Conservation (phyloP, 2,329 filamentous ascomycete species). For the Daldinia eschscholtzii region DNA sequence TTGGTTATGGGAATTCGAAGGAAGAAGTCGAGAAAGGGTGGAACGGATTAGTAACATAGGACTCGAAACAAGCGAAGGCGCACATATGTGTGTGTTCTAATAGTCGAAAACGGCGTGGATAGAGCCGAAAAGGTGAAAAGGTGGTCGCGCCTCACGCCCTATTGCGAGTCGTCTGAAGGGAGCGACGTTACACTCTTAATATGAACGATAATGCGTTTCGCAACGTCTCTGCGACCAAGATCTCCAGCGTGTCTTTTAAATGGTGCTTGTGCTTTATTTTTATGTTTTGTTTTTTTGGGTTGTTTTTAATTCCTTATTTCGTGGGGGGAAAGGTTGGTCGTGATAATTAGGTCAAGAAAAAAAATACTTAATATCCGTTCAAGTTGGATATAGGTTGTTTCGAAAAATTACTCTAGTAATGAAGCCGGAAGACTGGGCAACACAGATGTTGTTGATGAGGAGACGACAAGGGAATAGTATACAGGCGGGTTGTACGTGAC, state of each 20-base stretch:
- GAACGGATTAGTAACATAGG: constrained; percentile 49
- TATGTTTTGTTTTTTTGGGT: not conserved
- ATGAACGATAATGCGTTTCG: constrained; percentile 44
- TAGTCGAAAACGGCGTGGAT: constrained; percentile 29
- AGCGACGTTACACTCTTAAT: constrained; percentile 44
- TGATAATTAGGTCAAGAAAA: constrained; percentile 23
- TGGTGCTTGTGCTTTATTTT: constrained; percentile 1
- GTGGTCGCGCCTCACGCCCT: constrained; percentile 34
- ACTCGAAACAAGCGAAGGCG: constrained; percentile 39
- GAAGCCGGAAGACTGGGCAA: constrained; percentile 31
- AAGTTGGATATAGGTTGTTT: constrained; percentile 21
- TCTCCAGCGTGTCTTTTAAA: constrained; percentile 19
- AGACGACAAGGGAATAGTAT: constrained; percentile 29
- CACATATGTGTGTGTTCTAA: constrained; percentile 38
- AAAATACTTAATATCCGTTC: constrained; percentile 26
- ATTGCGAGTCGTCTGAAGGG: constrained; percentile 28
- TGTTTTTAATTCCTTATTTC: constrained; percentile 26
- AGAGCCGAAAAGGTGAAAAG: constrained; percentile 18
- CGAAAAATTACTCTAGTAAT: constrained; percentile 24
- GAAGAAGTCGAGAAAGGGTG: constrained; percentile 40
- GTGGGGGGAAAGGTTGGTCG: constrained; percentile 24
- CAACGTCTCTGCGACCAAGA: constrained; percentile 37
- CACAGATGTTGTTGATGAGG: constrained; percentile 33
- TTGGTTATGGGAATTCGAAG: constrained; percentile 44
- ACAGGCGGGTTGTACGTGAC: constrained; percentile 35